Percentiles rank a stretch among this genome's conserved stretches.
Conservation (phyloP, 345 rosid genomes). For the Brassica nigra region DNA sequence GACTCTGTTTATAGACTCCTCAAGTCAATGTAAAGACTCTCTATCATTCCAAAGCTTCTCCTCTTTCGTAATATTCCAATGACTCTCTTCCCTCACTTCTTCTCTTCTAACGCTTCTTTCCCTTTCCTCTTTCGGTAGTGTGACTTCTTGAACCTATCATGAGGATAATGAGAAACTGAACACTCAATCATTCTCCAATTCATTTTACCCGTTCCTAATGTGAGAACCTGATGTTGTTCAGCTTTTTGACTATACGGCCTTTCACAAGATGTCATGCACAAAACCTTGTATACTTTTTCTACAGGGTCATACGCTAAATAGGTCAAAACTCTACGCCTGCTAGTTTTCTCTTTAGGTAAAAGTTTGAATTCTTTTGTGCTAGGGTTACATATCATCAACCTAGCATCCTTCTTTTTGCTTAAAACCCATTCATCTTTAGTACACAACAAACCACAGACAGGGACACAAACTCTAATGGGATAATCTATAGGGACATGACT, state of each 20-base stretch:
- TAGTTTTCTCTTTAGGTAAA: constrained; percentile 14
- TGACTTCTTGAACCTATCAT: too few species aligned
- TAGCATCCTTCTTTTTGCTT: not conserved
- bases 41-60: too few species aligned
- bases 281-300: not conserved
- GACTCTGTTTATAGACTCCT: too few species aligned
- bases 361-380: not conserved
- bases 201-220: not conserved
- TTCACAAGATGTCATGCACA: constrained; percentile 10
- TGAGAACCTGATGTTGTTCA: constrained; percentile 14
- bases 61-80: too few species aligned
- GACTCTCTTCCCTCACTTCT: too few species aligned
- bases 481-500: not conserved
- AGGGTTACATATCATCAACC: constrained; percentile 24
- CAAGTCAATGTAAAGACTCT: too few species aligned
- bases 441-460: not conserved
- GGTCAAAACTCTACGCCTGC: not conserved
- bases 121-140: too few species aligned
- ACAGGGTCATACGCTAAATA: constrained; percentile 5
- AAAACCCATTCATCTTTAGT: not conserved
- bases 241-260: not conserved
- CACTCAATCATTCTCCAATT: constrained; percentile 13
- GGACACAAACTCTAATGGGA: not conserved
- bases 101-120: too few species aligned
- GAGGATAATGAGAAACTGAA: not conserved